phyloP scores from a whole-genome alignment of 148 eudicot species.

The Dianthus caryophyllus region DNA sequence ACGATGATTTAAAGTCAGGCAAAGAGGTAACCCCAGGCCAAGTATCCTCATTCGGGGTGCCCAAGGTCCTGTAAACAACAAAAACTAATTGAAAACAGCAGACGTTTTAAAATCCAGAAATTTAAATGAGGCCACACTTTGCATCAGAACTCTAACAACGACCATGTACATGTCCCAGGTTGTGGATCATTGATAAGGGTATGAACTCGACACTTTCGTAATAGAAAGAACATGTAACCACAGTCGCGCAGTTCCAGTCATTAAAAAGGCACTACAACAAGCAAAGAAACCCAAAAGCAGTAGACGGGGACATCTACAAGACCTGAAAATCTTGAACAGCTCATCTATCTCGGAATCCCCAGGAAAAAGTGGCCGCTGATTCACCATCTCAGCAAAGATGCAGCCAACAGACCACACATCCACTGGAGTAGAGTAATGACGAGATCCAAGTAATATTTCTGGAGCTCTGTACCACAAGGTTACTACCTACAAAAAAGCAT shows the following conservation, averaged over 20 bases:
- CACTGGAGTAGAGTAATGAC: slow-evolving; percentile 91
- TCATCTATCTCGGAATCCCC: slow-evolving; percentile 93
- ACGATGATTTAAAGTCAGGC: slow-evolving; percentile 79
- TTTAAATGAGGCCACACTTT: background rate
- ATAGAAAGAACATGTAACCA: background rate
- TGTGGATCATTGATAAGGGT: background rate
- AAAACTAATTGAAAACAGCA: slow-evolving; percentile 1
- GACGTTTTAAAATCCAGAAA: background rate
- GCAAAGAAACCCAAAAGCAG: slow-evolving; percentile 1
- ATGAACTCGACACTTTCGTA: background rate
- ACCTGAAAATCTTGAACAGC: slow-evolving; percentile 87
- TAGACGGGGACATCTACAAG: background rate
- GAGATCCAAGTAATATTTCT: slow-evolving; percentile 92
- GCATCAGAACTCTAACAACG: background rate
- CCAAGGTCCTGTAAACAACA: slow-evolving; percentile 49
- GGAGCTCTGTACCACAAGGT: slow-evolving; percentile 99
- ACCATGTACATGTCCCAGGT: background rate
- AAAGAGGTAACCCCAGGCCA: slow-evolving; percentile 98
- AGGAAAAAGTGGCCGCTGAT: slow-evolving; percentile 78
- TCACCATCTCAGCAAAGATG: slow-evolving; percentile 99
- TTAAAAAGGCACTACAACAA: background rate
- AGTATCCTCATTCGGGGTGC: slow-evolving; percentile 89
- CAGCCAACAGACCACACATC: slow-evolving; percentile 99
- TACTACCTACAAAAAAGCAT: slow-evolving; percentile 62
- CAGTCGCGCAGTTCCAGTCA: background rate